phyloP scores from a whole-genome alignment of 1,284 basidiomycete genomes.

The Ganoderma meredithae region DNA sequence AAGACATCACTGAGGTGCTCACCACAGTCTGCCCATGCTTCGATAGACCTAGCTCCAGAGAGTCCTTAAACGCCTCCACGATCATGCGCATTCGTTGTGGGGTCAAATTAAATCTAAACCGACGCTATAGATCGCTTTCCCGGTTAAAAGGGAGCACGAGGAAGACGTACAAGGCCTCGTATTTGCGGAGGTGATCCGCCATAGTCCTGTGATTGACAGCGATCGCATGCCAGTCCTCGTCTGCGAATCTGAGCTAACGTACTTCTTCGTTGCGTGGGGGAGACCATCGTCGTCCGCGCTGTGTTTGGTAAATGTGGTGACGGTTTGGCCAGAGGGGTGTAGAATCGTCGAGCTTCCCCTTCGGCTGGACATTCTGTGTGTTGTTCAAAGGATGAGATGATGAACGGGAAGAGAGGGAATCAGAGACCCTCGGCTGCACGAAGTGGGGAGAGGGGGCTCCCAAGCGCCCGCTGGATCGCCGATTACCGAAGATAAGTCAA shows the following conservation, averaged over 20 bases:
- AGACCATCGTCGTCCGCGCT: constrained; percentile 78
- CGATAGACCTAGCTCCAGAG: constrained; percentile 87
- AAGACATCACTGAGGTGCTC: constrained; percentile 46
- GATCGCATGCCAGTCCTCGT: constrained; percentile 35
- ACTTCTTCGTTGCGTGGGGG: constrained; percentile 90
- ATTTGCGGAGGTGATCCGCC: constrained; percentile 89
- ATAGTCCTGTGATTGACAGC: constrained; percentile 66
- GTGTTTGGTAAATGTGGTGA: constrained; percentile 81
- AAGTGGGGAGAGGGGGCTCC: background rate
- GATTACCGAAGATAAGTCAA: background rate
- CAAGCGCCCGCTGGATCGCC: background rate
- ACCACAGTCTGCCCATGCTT: constrained; percentile 91
- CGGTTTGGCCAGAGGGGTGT: constrained; percentile 75
- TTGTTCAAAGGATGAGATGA: constrained; percentile 5
- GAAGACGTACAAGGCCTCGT: constrained; percentile 77
- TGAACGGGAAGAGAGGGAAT: too few relatives aligned
- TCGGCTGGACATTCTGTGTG: constrained; percentile 54
- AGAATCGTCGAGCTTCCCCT: constrained; percentile 78
- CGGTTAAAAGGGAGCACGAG: background rate
- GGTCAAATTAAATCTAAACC: constrained; percentile 79
- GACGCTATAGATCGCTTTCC: background rate
- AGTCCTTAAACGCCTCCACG: constrained; percentile 94
- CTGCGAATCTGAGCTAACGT: constrained; percentile 37
- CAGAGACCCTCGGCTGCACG: too few relatives aligned
- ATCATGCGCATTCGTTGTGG: constrained; percentile 98